Evolutionary conservation across 352 stramenopile genomes (phyloP).

Genomic region (Phytophthora lateralis): DNA sequence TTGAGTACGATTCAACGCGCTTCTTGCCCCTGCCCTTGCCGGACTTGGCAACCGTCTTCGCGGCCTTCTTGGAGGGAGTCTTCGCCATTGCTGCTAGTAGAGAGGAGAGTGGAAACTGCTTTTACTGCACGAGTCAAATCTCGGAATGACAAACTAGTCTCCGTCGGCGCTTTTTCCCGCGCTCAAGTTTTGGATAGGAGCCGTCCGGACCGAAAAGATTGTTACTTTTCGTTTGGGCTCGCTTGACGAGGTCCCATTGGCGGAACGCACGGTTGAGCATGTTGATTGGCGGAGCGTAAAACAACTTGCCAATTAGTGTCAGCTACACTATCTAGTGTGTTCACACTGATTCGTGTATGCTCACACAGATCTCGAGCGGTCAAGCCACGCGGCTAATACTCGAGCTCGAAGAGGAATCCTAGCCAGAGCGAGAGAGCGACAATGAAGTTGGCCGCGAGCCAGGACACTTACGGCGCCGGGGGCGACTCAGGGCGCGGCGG

Average conservation of each 20-base stretch:
- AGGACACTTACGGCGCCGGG: slow-evolving; percentile 55
- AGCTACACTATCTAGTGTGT: neutral
- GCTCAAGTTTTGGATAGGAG: slow-evolving; percentile 12
- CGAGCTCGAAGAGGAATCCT: slow-evolving; percentile 22
- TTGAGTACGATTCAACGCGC: slow-evolving; percentile 89
- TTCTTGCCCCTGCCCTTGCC: slow-evolving; percentile 88
- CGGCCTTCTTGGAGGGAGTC: slow-evolving; percentile 95
- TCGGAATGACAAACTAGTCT: slow-evolving; percentile 26
- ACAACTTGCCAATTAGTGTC: neutral
- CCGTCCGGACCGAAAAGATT: slow-evolving; percentile 11
- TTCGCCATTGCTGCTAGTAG: slow-evolving; percentile 87
- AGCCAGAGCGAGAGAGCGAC: slow-evolving; percentile 27
- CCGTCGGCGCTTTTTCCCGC: slow-evolving; percentile 17
- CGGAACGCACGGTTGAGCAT: slow-evolving; percentile 1
- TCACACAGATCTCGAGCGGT: slow-evolving; percentile 3
- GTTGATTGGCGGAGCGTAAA: slow-evolving; percentile 24
- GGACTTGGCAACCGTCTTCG: slow-evolving; percentile 81
- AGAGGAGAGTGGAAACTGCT: slow-evolving; percentile 26
- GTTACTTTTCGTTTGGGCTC: slow-evolving; percentile 27
- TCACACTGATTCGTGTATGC: neutral
- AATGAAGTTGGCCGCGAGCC: slow-evolving; percentile 67
- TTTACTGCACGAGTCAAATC: slow-evolving; percentile 43
- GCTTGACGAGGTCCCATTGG: slow-evolving; percentile 33
- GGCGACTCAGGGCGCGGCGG: slow-evolving; percentile 46
- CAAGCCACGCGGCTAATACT: slow-evolving; percentile 37